Evolutionary conservation across 2,329 filamentous ascomycete species (phyloP), one percentile per base, ranked within the genome.

Genomic region (Sclerotinia sclerotiorum): DNA sequence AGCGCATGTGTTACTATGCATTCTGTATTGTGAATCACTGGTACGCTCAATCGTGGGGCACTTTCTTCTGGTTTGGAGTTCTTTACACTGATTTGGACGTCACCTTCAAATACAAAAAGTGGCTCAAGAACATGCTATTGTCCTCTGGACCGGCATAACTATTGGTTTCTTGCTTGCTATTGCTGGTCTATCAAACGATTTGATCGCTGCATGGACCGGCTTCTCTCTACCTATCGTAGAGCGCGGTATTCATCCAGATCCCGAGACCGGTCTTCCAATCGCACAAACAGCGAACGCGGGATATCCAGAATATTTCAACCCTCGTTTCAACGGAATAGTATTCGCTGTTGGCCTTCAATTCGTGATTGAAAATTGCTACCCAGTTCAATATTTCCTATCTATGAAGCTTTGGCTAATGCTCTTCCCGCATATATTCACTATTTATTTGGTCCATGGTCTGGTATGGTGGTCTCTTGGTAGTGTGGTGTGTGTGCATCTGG

Each of bases 341-440:
- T 81, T 82, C 57, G 73, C 77, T 2, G 69, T 78, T 21, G 73
- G 73, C 13, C 70, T 80, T 51, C 79, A 80, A 68, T 60, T 74
- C 2, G 69, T 78, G 35, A 76, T 80, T n/a, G 79, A 80, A 68
- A 74, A 79, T 5, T 77, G 73, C 19, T 78, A 78, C 2, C 72
- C 74, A 62, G 72, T 81, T 2, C 82, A 84, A 70, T 80, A 77
- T 72, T 69, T 81, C 17, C 75, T 84, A 4, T 81, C 79, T 2
- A 74, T 78, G 8, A 78, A 77, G 27, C 54, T 79, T n/a, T 76
- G 83, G 46, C 76, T 80, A 5, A 75, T 78, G 66, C 73, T 83
- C 29, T 83, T 83, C 73, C 82, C 81, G 5, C 81, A 83, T 72
- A 81, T 82, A 71, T 83, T 83, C 74, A 83, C 81, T 48, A 81